Percentiles rank a stretch among this genome's conserved stretches.
Conservation (phyloP, 768 basidiomycete species). For the Lyophyllum atratum region DNA sequence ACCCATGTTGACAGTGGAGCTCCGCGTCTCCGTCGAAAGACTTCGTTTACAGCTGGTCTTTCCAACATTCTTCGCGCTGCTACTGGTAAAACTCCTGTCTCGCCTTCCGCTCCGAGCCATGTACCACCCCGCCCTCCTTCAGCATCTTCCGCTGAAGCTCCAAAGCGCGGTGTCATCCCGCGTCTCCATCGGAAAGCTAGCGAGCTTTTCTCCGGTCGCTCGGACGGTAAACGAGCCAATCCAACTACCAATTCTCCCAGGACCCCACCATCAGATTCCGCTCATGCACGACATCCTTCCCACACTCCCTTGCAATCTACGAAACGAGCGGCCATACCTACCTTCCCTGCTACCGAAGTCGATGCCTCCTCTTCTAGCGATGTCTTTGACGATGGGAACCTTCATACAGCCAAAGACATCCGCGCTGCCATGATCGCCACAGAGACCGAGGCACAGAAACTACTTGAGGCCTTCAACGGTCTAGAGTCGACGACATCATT, state of each 20-base stretch:
- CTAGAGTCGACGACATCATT: slow-evolving; percentile 62
- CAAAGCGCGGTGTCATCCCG: slow-evolving; percentile 32
- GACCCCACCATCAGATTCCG: slow-evolving; percentile 13
- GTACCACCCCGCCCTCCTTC: slow-evolving; percentile 3
- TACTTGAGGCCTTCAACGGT: slow-evolving; percentile 69
- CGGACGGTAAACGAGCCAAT: slow-evolving; percentile 23
- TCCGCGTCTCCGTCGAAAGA: slow-evolving; percentile 20
- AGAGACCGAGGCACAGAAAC: slow-evolving; percentile 62
- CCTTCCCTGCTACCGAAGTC: slow-evolving; percentile 21
- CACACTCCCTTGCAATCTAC: slow-evolving; percentile 13
- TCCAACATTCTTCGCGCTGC: slow-evolving; percentile 40
- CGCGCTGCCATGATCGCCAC: slow-evolving; percentile 60
- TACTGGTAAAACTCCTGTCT: slow-evolving; percentile 28
- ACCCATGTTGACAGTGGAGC: slow-evolving; percentile 5
- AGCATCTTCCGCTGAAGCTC: neutral
- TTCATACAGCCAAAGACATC: slow-evolving; percentile 57
- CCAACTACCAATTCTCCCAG: slow-evolving; percentile 19
- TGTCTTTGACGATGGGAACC: slow-evolving; percentile 55
- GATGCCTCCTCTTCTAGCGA: slow-evolving; percentile 28
- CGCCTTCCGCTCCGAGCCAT: neutral
- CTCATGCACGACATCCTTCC: slow-evolving; percentile 6
- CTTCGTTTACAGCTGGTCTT: slow-evolving; percentile 31
- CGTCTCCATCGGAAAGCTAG: slow-evolving; percentile 34
- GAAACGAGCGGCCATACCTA: slow-evolving; percentile 18
- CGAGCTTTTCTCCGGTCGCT: slow-evolving; percentile 28